Evolutionary conservation across 106 monocot genomes (phyloP), one percentile per base, ranked within the genome.

Genomic region (Xerophyta viscosa): DNA sequence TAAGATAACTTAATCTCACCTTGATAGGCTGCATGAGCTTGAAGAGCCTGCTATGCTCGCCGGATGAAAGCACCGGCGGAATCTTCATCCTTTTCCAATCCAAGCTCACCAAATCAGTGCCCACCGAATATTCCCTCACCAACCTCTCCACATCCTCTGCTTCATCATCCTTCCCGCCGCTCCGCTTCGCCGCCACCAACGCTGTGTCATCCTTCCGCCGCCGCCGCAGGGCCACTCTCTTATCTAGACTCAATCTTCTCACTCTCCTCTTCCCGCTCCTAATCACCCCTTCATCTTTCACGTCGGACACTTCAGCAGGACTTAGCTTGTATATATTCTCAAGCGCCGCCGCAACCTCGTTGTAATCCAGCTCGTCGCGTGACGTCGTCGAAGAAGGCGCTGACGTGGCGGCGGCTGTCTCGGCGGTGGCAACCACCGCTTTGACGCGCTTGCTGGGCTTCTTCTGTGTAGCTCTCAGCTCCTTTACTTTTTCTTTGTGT

Each of bases 71-170:
- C 57, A 94, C 93, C 6, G 80, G 71, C 3, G 93, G 93, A 20
- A 94, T 94, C 58, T 84, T 94, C 93, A 81, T 81, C 57, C 59
- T 80, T 61, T 60, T 94, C 93, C 93, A 94, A 47, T 84, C 88
- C 46, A 84, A 57, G 55, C 77, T 70, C 15, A 43, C 75, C 57
- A 84, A 51, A 60, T 94, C 77, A 9, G 67, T 73, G 2, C 75
- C 77, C 12, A 54, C 66, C 6, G 80, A 75, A 45, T 77, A 71
- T 17, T 94, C 93, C 63, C 66, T 62, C 37, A 94, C 31, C 57
- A 94, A 42, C 43, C 25, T 75, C 31, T 72, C 79, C 45, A 66
- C 41, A 12, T 65, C 71, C 18, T 57, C 52, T 2, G 48, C 53
- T 31, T 11, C 31, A n/a, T 17, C n/a, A 18, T 58, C 63, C 44